Percentiles rank a stretch among this genome's conserved stretches.
phyloP scores from a whole-genome alignment of 2,329 filamentous ascomycete species.

The Botrytis squamosa region DNA sequence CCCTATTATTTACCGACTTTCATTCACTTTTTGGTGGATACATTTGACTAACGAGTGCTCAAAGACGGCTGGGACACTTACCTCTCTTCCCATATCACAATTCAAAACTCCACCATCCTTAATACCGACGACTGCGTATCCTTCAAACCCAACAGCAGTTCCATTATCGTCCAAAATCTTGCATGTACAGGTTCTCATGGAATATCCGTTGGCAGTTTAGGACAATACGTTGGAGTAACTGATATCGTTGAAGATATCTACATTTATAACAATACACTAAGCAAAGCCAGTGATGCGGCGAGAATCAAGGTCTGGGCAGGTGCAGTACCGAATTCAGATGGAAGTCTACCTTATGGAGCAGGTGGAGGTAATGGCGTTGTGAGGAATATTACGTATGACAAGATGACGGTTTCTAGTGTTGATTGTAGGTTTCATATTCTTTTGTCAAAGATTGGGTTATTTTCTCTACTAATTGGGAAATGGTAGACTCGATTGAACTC shows the following conservation, averaged over 20 bases:
- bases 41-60: neutral
- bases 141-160: slow-evolving; percentile 54
- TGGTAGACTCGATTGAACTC: slow-evolving; percentile 24
- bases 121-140: slow-evolving; percentile 50
- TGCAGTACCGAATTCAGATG: slow-evolving; percentile 47
- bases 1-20: neutral
- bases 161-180: slow-evolving; percentile 51
- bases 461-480: neutral
- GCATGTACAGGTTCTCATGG: slow-evolving; percentile 51
- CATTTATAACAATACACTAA: slow-evolving; percentile 45
- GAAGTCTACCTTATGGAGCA: slow-evolving; percentile 47
- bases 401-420: slow-evolving; percentile 55
- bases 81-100: slow-evolving; percentile 15
- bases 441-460: no score
- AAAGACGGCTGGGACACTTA: slow-evolving; percentile 21
- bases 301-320: slow-evolving; percentile 63
- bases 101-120: slow-evolving; percentile 18
- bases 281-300: slow-evolving; percentile 55
- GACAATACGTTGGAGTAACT: slow-evolving; percentile 50
- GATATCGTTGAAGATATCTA: slow-evolving; percentile 52
- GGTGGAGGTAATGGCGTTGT: slow-evolving; percentile 60
- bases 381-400: slow-evolving; percentile 60
- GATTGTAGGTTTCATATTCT: slow-evolving; percentile 42
- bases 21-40: neutral
- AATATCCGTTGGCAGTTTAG: slow-evolving; percentile 56